Evolutionary conservation across 78 protist species (phyloP).

Genomic region (Guillardia theta): DNA sequence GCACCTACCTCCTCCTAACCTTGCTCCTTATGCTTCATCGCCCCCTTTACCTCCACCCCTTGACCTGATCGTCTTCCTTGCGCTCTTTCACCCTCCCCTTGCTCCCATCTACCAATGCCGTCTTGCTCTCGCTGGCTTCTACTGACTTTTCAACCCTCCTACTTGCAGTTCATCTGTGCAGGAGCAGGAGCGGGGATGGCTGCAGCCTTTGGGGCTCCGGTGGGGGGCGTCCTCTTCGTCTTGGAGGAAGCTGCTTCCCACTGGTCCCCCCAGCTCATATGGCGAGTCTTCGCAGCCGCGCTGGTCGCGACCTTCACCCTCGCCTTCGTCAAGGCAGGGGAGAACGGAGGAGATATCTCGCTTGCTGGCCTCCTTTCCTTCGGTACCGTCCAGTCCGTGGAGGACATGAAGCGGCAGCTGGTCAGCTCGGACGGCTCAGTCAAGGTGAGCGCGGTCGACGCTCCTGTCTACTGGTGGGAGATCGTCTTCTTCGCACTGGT

Average conservation of each 20-base stretch:
- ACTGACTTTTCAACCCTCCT: too few relatives aligned
- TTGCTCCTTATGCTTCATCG: too few relatives aligned
- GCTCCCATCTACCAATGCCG: too few relatives aligned
- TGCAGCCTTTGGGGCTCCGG: constrained; percentile 41
- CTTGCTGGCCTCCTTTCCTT: constrained; percentile 20
- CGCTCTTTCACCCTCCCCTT: too few relatives aligned
- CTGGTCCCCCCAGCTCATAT: constrained; percentile 35
- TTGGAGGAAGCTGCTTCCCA: constrained; percentile 37
- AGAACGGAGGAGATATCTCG: neutral
- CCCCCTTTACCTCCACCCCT: too few relatives aligned
- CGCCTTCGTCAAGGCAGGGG: neutral
- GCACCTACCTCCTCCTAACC: too few relatives aligned
- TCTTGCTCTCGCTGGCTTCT: too few relatives aligned
- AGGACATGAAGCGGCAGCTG: constrained; percentile 18
- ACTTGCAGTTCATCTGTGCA: constrained; percentile 42
- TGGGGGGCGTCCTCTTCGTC: constrained; percentile 35
- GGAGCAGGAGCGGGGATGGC: constrained; percentile 40
- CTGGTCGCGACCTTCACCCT: constrained; percentile 2
- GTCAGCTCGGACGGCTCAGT: neutral
- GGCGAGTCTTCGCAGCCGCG: constrained; percentile 30
- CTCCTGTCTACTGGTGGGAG: constrained; percentile 25
- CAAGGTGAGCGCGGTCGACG: neutral
- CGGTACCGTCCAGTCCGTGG: constrained; percentile 23
- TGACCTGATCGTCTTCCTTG: too few relatives aligned
- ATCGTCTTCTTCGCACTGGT: neutral